Conservation (phyloP, 164 flowering plant genomes). For the Liquidambar formosana region DNA sequence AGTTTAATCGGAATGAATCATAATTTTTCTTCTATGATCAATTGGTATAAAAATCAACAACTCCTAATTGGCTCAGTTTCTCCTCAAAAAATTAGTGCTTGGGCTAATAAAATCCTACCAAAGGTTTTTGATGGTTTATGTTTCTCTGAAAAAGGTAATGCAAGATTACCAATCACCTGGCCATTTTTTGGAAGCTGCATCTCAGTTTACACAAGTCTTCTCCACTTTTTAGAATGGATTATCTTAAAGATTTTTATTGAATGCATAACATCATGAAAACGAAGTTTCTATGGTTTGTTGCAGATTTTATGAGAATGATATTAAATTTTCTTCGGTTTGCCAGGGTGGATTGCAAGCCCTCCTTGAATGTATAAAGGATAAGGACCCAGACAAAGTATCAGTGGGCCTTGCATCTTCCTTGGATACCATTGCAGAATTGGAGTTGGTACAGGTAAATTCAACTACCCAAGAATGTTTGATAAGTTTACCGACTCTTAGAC, state of each 20-base stretch:
- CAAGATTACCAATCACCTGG: neutral
- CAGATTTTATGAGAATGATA: conserved; percentile 4
- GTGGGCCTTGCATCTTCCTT: conserved; percentile 77
- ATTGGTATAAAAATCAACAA: too few species aligned
- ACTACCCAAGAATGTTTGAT: neutral
- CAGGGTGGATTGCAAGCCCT: conserved; percentile 84
- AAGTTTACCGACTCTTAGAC: neutral
- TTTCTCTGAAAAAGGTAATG: neutral
- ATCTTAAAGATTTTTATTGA: neutral
- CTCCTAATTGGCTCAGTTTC: too few species aligned
- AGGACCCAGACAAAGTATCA: conserved; percentile 88
- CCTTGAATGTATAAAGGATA: conserved; percentile 64
- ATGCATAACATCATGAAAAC: neutral
- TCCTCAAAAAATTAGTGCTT: too few species aligned
- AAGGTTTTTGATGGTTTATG: neutral
- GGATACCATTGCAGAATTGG: conserved; percentile 81
- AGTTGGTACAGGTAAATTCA: conserved; percentile 71
- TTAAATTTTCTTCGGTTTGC: conserved; percentile 12
- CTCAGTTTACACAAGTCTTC: too few species aligned
- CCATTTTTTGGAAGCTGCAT: neutral
- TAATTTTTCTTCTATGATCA: too few species aligned
- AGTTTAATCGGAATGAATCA: too few species aligned
- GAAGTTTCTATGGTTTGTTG: neutral
- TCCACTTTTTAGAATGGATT: too few species aligned
- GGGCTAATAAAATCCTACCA: neutral